Conservation (phyloP, 495 filamentous ascomycete species). For the Hypoxylon trugodes region DNA sequence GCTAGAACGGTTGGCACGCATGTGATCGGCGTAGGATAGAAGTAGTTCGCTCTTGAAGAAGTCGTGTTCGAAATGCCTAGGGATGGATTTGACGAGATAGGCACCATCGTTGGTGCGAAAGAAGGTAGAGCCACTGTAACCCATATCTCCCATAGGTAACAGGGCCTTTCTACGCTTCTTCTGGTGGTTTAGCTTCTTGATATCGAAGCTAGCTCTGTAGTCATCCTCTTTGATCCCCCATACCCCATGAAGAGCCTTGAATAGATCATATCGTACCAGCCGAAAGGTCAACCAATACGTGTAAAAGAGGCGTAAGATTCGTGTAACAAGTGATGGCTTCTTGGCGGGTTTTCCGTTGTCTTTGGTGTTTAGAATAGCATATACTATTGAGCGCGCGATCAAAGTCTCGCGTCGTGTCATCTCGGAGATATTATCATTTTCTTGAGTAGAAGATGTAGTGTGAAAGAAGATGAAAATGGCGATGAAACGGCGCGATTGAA, state of each 20-base stretch:
- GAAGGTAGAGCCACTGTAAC: slow-evolving; percentile 75
- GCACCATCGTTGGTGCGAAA: slow-evolving; percentile 67
- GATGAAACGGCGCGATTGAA: too few species aligned
- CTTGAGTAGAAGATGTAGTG: not conserved
- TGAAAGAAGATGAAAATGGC: not conserved
- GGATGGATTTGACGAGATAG: slow-evolving; percentile 73
- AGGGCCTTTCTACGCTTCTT: slow-evolving; percentile 35
- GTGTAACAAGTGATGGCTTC: slow-evolving; percentile 36
- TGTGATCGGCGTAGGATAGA: slow-evolving; percentile 66
- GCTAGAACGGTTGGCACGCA: slow-evolving; percentile 62
- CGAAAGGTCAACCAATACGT: slow-evolving; percentile 49
- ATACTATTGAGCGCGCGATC: slow-evolving; percentile 49
- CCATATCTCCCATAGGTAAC: slow-evolving; percentile 63
- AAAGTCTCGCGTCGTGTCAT: slow-evolving; percentile 38
- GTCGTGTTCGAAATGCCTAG: slow-evolving; percentile 69
- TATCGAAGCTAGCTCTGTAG: slow-evolving; percentile 63
- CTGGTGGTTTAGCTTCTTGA: slow-evolving; percentile 31
- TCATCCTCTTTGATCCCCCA: slow-evolving; percentile 64
- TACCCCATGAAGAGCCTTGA: slow-evolving; percentile 44
- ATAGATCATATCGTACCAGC: slow-evolving; percentile 51
- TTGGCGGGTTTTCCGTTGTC: slow-evolving; percentile 27
- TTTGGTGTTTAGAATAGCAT: slow-evolving; percentile 33
- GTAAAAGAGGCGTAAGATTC: slow-evolving; percentile 49
- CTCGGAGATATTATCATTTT: slow-evolving; percentile 4
- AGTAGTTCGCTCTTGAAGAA: slow-evolving; percentile 74